Percentiles rank a stretch among this genome's conserved stretches.
Evolutionary conservation across 73 alveolate species (phyloP).

Genomic region (Tetrahymena malaccensis): DNA sequence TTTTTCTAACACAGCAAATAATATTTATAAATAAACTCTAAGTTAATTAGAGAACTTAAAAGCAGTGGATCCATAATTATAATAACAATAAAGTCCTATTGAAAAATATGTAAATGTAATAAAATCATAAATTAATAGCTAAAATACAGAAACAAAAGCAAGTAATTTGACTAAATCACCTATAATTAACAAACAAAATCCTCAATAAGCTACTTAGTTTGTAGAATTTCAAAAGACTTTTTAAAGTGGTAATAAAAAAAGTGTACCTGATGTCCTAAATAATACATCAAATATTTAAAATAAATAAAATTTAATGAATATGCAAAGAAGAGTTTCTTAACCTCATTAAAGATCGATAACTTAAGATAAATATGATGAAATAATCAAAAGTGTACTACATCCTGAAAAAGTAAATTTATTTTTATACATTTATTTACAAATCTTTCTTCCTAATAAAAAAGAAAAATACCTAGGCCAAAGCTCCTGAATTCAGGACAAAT

Average conservation of each 20-base stretch:
- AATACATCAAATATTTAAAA: neutral
- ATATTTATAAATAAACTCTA: neutral
- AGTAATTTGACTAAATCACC: neutral
- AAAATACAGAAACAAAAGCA: neutral
- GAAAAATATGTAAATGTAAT: neutral
- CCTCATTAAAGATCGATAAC: neutral
- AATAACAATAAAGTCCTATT: neutral
- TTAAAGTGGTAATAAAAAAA: neutral
- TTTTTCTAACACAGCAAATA: neutral
- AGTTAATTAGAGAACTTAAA: neutral
- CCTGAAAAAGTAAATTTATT: neutral
- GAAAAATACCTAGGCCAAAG: neutral
- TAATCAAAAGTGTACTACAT: neutral
- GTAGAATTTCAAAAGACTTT: neutral
- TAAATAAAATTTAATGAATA: neutral
- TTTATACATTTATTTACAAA: no score
- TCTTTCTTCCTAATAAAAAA: neutral
- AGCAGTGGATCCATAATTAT: neutral
- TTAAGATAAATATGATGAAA: neutral
- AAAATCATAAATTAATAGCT: neutral
- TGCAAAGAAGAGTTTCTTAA: neutral
- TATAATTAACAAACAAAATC: neutral
- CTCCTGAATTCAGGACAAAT: neutral
- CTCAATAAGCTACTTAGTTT: neutral
- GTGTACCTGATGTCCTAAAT: neutral